phyloP scores from a whole-genome alignment of 129 eudicot genomes.

The Heracleum sosnowskyi region DNA sequence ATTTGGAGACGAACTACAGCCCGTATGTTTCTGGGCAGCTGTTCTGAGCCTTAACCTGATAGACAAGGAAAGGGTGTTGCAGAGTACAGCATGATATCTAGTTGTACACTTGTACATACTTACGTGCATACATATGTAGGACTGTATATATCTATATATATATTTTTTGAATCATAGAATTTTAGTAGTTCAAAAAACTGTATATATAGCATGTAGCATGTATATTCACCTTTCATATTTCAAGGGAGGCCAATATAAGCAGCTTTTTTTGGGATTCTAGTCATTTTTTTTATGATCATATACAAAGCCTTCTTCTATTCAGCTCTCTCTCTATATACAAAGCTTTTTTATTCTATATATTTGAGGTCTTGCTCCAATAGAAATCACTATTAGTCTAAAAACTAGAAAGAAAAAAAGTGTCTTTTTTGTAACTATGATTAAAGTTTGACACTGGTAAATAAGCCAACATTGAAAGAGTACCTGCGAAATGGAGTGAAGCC shows the following conservation, averaged over 20 bases:
- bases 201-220: not conserved
- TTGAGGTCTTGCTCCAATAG: no score
- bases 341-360: no score
- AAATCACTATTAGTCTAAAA: no score
- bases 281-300: no score
- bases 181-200: not conserved
- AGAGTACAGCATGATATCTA: not conserved
- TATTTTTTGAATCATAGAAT: not conserved
- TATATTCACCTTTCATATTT: not conserved
- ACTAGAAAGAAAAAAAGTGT: no score
- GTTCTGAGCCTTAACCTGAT: not conserved
- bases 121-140: not conserved
- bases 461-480: no score
- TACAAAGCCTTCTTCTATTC: no score
- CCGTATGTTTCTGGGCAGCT: not conserved
- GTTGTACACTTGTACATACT: conserved; percentile 9
- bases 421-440: no score
- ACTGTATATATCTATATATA: not conserved
- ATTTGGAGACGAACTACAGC: not conserved
- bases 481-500: no score
- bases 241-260: not conserved
- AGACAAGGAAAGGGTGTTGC: not conserved
- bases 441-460: no score
- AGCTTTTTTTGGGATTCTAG: no score
- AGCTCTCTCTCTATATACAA: no score